phyloP scores from a whole-genome alignment of 1,284 basidiomycete species.

The Austroboletus niveus region DNA sequence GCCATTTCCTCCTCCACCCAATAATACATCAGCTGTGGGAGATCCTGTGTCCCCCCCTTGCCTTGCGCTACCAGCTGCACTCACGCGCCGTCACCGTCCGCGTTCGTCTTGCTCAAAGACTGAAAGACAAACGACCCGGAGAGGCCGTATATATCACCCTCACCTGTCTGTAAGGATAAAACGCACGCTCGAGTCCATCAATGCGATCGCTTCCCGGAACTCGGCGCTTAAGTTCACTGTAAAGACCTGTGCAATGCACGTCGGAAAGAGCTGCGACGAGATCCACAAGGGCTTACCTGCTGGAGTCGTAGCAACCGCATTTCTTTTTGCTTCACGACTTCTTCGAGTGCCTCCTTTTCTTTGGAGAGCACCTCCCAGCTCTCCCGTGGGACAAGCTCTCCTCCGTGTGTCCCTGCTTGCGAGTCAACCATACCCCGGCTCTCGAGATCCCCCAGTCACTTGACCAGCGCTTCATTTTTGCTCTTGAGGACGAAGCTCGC shows the following conservation, averaged over 20 bases:
- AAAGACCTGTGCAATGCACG: conserved; percentile 51
- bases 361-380: conserved; percentile 65
- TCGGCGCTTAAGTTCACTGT: conserved; percentile 73
- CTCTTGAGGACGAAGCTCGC: conserved; percentile 65
- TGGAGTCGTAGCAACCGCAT: conserved; percentile 73
- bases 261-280: neutral
- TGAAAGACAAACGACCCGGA: conserved; percentile 71
- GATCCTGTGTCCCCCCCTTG: conserved; percentile 65
- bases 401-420: conserved; percentile 14
- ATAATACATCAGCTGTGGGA: conserved; percentile 64
- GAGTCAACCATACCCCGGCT: conserved; percentile 26
- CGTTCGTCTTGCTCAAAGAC: conserved; percentile 37
- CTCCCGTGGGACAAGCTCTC: conserved; percentile 59
- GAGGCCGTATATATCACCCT: conserved; percentile 79
- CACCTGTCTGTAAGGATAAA: conserved; percentile 81
- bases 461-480: conserved; percentile 74
- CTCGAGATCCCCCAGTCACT: conserved; percentile 57
- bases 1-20: conserved; percentile 73
- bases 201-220: conserved; percentile 77
- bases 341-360: conserved; percentile 62
- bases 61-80: conserved; percentile 72
- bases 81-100: conserved; percentile 40
- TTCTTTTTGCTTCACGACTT: conserved; percentile 66
- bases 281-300: conserved; percentile 43
- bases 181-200: conserved; percentile 80